These are phyloP conservation scores for Remersonia thermophila DNA, from an alignment of 2,329 filamentous ascomycete genomes.

Conservation along the genomic window DNA sequence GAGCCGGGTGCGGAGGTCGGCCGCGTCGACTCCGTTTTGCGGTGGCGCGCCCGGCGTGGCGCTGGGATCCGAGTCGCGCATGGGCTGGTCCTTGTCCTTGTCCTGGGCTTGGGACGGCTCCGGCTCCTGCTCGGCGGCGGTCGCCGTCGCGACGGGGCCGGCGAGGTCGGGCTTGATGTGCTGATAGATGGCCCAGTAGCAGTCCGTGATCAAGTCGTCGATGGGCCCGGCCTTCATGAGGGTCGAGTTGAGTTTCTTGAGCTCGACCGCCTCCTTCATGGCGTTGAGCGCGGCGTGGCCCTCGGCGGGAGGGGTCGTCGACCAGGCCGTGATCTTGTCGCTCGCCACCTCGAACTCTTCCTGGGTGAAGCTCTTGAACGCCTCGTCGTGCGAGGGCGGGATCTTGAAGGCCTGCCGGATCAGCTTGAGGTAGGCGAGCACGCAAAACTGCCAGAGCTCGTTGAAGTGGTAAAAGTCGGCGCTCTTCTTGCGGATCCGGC, in stretches of 20 bases:
- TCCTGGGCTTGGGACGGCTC: no score
- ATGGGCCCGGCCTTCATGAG: constrained; percentile 77
- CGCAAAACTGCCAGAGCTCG: constrained; percentile 47
- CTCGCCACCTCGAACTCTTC: constrained; percentile 48
- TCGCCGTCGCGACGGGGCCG: constrained; percentile 32
- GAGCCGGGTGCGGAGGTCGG: constrained; percentile 11
- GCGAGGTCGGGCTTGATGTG: constrained; percentile 51
- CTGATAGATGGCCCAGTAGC: constrained; percentile 66
- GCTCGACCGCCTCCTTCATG: constrained; percentile 45
- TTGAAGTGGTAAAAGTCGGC: constrained; percentile 58
- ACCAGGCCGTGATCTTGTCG: constrained; percentile 44
- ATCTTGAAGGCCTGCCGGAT: constrained; percentile 38
- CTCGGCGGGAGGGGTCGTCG: constrained; percentile 26
- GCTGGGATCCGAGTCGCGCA: constrained; percentile 20
- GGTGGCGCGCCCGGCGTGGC: background rate
- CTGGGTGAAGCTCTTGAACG: constrained; percentile 39
- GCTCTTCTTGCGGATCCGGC: constrained; percentile 68
- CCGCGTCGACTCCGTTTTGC: constrained; percentile 19
- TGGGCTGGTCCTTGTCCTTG: constrained; percentile 25
- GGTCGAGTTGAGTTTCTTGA: constrained; percentile 66
- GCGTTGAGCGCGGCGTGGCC: constrained; percentile 37
- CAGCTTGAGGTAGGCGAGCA: constrained; percentile 40
- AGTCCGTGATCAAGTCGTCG: constrained; percentile 87
- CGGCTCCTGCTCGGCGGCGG: no score
- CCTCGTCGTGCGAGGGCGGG: constrained; percentile 35